A percentile compares a stretch with the other conserved stretches of the same genome.
phyloP scores from a whole-genome alignment of 768 basidiomycete species.

The Rhizopogon roseolus region DNA sequence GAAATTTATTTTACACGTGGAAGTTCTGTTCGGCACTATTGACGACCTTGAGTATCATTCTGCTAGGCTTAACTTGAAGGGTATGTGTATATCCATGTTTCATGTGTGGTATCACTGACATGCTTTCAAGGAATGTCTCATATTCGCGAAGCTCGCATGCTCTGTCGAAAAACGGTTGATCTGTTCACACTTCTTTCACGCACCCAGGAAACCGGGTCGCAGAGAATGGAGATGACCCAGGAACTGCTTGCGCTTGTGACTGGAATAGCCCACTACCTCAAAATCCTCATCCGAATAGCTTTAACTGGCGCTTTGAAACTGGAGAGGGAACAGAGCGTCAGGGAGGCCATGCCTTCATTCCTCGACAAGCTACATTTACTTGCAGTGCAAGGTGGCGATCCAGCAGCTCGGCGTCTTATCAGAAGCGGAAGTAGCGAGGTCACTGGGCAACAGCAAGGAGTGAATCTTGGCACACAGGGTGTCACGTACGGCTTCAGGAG shows the following conservation, averaged over 20 bases:
- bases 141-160: constrained; percentile 95
- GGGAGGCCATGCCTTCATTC: constrained; percentile 83
- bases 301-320: constrained; percentile 93
- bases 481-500: constrained; percentile 93
- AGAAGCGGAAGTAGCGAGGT: constrained; percentile 71
- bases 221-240: constrained; percentile 94
- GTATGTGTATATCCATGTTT: constrained; percentile 38
- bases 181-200: constrained; percentile 94
- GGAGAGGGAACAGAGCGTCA: constrained; percentile 82
- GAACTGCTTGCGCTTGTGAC: constrained; percentile 96
- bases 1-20: constrained; percentile 97
- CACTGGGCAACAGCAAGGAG: constrained; percentile 30
- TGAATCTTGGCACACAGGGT: constrained; percentile 75
- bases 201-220: constrained; percentile 88
- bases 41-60: constrained; percentile 95
- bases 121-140: constrained; percentile 82
- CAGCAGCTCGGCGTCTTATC: constrained; percentile 69
- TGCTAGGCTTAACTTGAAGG: constrained; percentile 72
- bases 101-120: constrained; percentile 8
- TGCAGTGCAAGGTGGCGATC: constrained; percentile 81
- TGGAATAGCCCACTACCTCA: constrained; percentile 98
- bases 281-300: constrained; percentile 98
- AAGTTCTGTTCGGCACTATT: constrained; percentile 94
- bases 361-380: constrained; percentile 91
- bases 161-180: constrained; percentile 98